Base-by-base conservation (phyloP, 495 filamentous ascomycete genomes). In the Lepraria neglecta region DNA sequence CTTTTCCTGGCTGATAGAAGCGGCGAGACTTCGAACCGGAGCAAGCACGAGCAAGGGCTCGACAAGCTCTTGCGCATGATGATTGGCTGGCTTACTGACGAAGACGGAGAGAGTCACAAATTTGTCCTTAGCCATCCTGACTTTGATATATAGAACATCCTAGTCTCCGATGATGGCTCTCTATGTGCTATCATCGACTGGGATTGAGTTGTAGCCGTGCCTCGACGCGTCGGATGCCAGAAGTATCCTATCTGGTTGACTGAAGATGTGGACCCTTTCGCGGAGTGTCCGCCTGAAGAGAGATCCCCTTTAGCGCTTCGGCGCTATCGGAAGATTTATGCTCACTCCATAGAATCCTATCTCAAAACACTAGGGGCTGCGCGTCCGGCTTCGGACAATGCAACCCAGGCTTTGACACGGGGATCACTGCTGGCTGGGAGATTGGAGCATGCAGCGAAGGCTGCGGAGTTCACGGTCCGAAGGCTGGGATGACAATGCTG, bases 151-250 rank as follows among this genome's bases (percentile, higher is more conserved):
- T 62, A 67, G 43, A 67, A 64, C 17, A 44, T 67, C 4, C 31
- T 77, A 10, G 72, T 75, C 0, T 65, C 69, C 4, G 63, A 74
- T 11, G 67, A 75, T 24, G 76, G 77, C 28, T 67, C 66, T 35
- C 44, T 80, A 10, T 68, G 63, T 14, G 73, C 69, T 3, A 61
- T 77, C 28, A 70, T 77, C 15, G 77, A 77, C 59, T 77, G 75
- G 76, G 76, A 77, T 48, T 63, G 68, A 14, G 71, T 69, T 24
- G 59, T 31, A 3, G 48, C 56, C 19, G 61, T 63, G 12, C 61
- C 61, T 42, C 46, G 35, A 17, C 27, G 30, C 7, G 28, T 77
- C 1, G 71, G 70, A 0, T 63, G 67, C 57, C 59, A 62, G 6
- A 40, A 56, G 52, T 72, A 72, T 58, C 75, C 75, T 0, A 46